phyloP scores from a whole-genome alignment of 116 monocot species.

The Dioscorea cayenensis region DNA sequence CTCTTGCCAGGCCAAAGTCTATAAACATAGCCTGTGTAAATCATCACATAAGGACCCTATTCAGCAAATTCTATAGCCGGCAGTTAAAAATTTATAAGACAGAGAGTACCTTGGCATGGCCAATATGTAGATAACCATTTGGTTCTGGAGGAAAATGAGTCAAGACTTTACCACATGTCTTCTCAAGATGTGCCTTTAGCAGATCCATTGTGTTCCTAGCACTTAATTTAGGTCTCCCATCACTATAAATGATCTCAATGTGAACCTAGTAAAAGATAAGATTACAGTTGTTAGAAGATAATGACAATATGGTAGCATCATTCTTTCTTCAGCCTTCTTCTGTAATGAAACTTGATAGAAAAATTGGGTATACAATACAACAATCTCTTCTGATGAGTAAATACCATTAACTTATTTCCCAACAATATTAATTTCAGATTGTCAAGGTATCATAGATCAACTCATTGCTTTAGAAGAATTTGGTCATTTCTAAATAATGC shows the following conservation, averaged over 20 bases:
- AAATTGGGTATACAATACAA: too few relatives aligned
- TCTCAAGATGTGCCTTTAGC: conserved; percentile 68
- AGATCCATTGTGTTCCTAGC: conserved; percentile 78
- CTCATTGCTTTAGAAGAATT: neutral
- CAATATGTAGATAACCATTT: conserved; percentile 97
- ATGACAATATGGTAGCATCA: too few relatives aligned
- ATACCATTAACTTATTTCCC: too few relatives aligned
- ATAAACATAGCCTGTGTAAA: conserved; percentile 86
- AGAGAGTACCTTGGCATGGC: conserved; percentile 88
- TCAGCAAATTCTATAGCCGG: neutral
- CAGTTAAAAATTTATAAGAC: neutral
- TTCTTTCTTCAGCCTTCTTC: too few relatives aligned
- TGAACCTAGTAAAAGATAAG: conserved; percentile 55
- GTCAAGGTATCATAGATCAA: too few relatives aligned
- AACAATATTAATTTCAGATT: too few relatives aligned
- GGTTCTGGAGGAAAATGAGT: conserved; percentile 98
- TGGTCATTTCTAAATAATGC: neutral
- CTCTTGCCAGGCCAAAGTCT: conserved; percentile 87
- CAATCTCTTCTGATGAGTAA: too few relatives aligned
- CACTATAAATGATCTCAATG: conserved; percentile 88
- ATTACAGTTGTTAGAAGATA: neutral
- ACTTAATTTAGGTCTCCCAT: conserved; percentile 64
- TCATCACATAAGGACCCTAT: conserved; percentile 8
- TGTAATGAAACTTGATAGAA: too few relatives aligned
- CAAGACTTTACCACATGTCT: conserved; percentile 75